These are phyloP conservation scores for Pythium brassicae DNA, from an alignment of 352 stramenopile species.

Conservation along the genomic window DNA sequence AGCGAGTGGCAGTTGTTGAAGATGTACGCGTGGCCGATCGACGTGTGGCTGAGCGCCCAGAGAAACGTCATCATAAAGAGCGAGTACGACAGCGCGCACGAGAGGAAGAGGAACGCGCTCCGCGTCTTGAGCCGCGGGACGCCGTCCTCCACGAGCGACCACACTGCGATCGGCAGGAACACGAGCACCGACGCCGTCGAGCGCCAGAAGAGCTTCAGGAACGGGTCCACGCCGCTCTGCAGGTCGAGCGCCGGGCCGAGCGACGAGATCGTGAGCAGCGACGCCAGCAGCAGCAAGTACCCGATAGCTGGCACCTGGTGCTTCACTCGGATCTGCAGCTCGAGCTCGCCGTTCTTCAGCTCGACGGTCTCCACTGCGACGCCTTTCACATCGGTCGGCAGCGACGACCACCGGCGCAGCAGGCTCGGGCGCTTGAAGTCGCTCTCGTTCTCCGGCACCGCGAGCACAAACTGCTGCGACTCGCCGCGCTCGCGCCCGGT, in stretches of 20 bases:
- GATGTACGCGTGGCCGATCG: constrained; percentile 74
- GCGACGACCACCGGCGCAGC: constrained; percentile 25
- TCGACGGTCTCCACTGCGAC: constrained; percentile 70
- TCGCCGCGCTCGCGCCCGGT: constrained; percentile 23
- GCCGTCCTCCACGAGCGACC: constrained; percentile 31
- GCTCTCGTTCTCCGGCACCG: constrained; percentile 49
- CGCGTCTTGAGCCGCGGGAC: constrained; percentile 25
- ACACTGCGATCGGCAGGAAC: constrained; percentile 42
- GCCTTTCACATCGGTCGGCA: constrained; percentile 68
- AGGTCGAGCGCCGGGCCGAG: constrained; percentile 76
- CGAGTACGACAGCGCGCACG: constrained; percentile 51
- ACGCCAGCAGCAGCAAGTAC: constrained; percentile 59
- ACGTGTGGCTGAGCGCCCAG: constrained; percentile 60
- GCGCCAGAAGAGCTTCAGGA: constrained; percentile 87
- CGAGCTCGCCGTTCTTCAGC: constrained; percentile 54
- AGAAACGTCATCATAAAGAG: constrained; percentile 75
- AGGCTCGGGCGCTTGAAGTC: constrained; percentile 13
- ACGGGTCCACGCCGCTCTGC: constrained; percentile 41
- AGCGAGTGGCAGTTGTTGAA: constrained; percentile 85
- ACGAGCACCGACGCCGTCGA: constrained; percentile 63
- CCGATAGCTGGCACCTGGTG: constrained; percentile 63
- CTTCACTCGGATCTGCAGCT: constrained; percentile 69
- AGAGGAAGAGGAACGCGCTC: constrained; percentile 40
- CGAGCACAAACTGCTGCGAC: constrained; percentile 63
- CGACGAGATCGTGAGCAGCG: constrained; percentile 71